phyloP scores from a whole-genome alignment of 1,284 basidiomycete genomes.

The Boletus semigastroideus region DNA sequence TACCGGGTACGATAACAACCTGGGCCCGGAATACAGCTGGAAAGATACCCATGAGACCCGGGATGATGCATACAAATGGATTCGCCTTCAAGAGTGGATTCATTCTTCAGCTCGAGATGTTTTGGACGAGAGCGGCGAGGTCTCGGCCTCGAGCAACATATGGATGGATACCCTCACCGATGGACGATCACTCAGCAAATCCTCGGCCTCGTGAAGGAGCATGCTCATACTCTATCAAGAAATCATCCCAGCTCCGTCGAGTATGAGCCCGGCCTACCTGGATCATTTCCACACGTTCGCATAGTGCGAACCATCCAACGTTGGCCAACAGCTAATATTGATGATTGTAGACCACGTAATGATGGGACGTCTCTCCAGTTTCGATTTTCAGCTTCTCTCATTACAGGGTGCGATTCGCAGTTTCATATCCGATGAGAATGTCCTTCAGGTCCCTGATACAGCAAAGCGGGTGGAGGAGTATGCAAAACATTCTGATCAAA shows the following conservation, averaged over 20 bases:
- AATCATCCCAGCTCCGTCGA: not conserved
- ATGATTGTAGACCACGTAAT: not conserved
- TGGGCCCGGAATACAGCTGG: no score
- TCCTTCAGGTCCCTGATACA: not conserved
- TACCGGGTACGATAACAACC: no score
- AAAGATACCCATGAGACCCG: not conserved
- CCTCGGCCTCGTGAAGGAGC: slow-evolving; percentile 18
- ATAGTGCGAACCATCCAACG: not conserved
- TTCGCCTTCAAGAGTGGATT: slow-evolving; percentile 27
- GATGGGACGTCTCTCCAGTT: not conserved
- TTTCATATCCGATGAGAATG: not conserved
- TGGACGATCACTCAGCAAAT: slow-evolving; percentile 45
- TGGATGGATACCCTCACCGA: slow-evolving; percentile 35
- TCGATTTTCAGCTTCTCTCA: not conserved
- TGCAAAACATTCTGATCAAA: not conserved
- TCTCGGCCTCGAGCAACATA: not conserved
- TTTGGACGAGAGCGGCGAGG: not conserved
- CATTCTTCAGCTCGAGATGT: not conserved
- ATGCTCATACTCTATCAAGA: not conserved
- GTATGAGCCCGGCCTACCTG: not conserved
- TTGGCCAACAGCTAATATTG: not conserved
- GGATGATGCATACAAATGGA: not conserved
- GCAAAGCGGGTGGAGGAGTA: not conserved
- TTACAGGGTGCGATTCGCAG: not conserved
- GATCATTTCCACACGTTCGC: not conserved